Evolutionary conservation across 345 rosid genomes (phyloP).

Genomic region (Salix caprea): DNA sequence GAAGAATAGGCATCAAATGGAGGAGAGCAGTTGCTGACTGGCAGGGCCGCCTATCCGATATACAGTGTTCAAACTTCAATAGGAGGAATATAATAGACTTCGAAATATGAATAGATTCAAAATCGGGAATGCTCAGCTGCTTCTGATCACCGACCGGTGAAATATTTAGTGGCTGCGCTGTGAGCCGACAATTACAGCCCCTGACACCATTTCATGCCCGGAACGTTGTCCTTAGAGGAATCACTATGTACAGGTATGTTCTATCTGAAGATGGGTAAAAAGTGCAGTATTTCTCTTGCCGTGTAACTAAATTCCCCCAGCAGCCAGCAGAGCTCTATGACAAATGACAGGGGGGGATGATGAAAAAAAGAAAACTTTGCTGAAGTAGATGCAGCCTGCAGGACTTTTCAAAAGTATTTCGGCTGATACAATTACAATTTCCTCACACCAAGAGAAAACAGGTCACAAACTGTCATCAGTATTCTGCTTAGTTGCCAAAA

Average conservation of each 20-base stretch:
- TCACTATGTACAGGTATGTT: constrained; percentile 42
- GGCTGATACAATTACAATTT: constrained; percentile 34
- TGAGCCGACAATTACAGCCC: neutral
- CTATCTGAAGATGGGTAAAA: constrained; percentile 15
- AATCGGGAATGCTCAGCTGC: neutral
- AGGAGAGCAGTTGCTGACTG: constrained; percentile 1
- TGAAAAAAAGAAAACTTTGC: constrained; percentile 8
- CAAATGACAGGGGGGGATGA: constrained; percentile 11
- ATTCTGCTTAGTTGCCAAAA: constrained; percentile 9
- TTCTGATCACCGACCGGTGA: neutral
- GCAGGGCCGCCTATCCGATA: neutral
- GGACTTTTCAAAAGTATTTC: constrained; percentile 10
- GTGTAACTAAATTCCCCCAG: constrained; percentile 18
- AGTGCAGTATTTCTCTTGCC: constrained; percentile 13
- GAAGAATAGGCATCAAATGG: constrained; percentile 7
- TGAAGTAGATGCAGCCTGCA: constrained; percentile 28
- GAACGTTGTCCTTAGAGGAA: constrained; percentile 12
- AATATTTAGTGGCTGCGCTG: neutral
- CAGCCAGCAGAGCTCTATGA: constrained; percentile 11
- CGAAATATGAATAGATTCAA: constrained; percentile 7
- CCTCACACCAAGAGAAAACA: constrained; percentile 23
- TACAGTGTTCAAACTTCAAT: neutral
- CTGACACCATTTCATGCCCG: neutral
- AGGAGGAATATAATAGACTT: neutral
- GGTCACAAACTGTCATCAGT: constrained; percentile 19